Base-by-base conservation (phyloP, 2,329 filamentous ascomycete genomes). In the Magnaporthales sp. region DNA sequence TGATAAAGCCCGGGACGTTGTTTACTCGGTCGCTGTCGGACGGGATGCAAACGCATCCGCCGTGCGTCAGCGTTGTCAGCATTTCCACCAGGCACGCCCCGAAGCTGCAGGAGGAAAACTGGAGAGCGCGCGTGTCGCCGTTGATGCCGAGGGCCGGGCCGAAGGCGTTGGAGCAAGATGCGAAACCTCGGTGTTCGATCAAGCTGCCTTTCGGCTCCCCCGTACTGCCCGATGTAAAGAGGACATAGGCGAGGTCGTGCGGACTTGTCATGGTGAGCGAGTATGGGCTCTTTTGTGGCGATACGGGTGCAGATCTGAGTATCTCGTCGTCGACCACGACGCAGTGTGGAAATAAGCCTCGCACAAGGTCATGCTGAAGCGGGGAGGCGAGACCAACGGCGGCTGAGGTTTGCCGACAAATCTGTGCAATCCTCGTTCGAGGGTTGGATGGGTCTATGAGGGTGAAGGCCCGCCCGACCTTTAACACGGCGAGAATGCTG, bases 101-200 rank as follows among this genome's bases (percentile, higher is more conserved):
- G 26, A 65, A 65, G 3, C 11, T n/a, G 11, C 27, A 65, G 19
- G 63, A 60, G 11, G 38, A n/a, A 13, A 56, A 56, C 22, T 65
- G 51, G 7, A 65, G 29, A 27, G n/a, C 24, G 11, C 63, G 63
- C 13, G 46, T 65, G 64, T 66, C 15, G 62, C 68, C 13, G 67
- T 65, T 5, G 64, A 95, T 68, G 84, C 95, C 51, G 94, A 98
- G 29, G 93, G 96, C n/a, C 56, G 32, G 26, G 22, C 31, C 15
- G 19, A 64, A 46, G 1, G 13, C 10, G 31, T 8, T 10, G 67
- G 68, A 27, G 29, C 22, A 26, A 7, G 31, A 68, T 88, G 86
- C 24, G 80, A 81, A 26, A 87, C 79, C 71, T 87, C 83, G 11
- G 11, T 64, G 62, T n/a, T 54, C 62, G 15, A 19, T 51, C n/a